phyloP scores from a whole-genome alignment of 441 rosid genomes.

The Populus hybrid region DNA sequence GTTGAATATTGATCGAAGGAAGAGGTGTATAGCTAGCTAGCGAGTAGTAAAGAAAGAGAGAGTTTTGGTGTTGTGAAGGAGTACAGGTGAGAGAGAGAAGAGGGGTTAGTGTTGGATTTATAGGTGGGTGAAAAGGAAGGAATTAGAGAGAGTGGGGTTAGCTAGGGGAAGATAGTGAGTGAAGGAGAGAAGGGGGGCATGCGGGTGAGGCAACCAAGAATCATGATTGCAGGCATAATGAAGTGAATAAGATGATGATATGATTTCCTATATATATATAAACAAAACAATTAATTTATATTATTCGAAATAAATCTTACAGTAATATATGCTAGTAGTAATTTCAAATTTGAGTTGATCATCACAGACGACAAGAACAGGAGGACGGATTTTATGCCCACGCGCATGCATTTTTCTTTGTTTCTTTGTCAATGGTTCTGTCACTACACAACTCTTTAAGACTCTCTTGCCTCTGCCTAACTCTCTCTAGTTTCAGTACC shows the following conservation, averaged over 20 bases:
- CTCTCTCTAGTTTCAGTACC: slow-evolving; percentile 9
- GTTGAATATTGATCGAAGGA: neutral
- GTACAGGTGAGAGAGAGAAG: slow-evolving; percentile 44
- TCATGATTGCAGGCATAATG: slow-evolving; percentile 94
- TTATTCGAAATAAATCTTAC: neutral
- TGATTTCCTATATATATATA: slow-evolving; percentile 14
- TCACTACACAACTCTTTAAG: neutral
- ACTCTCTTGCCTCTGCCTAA: neutral
- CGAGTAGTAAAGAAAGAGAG: neutral
- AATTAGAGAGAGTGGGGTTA: slow-evolving; percentile 18
- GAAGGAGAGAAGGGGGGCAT: slow-evolving; percentile 49
- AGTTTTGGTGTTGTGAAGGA: neutral
- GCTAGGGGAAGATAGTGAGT: slow-evolving; percentile 21
- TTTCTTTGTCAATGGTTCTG: neutral
- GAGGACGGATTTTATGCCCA: slow-evolving; percentile 37
- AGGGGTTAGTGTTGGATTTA: slow-evolving; percentile 33
- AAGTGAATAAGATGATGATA: slow-evolving; percentile 81
- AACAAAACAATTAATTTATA: neutral
- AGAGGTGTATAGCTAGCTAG: neutral
- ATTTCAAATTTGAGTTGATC: slow-evolving; percentile 5
- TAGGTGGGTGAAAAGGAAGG: slow-evolving; percentile 32
- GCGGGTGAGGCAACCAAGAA: slow-evolving; percentile 96
- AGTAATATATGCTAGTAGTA: neutral
- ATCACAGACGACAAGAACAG: slow-evolving; percentile 25
- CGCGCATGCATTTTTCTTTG: slow-evolving; percentile 42